A percentile compares a stretch with the other conserved stretches of the same genome.
Evolutionary conservation across 106 monocot genomes (phyloP).

Genomic region (Platanthera guangdongensis): DNA sequence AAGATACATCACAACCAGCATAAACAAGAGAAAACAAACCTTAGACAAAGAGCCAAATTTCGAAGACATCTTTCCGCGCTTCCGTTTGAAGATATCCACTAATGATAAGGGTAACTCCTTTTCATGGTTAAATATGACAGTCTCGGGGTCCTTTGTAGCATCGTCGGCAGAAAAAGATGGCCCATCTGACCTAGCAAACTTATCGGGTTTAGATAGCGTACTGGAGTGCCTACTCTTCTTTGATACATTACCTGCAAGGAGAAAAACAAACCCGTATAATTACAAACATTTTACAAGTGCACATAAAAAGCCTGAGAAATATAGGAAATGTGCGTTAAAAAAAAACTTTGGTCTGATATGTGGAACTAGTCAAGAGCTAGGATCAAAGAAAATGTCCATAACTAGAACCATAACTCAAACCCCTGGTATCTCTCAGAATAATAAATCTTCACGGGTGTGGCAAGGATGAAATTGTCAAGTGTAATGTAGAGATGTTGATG

Average conservation of each 20-base stretch:
- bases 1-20: not conserved
- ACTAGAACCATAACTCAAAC: not conserved
- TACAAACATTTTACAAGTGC: not conserved
- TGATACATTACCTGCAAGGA: conserved; percentile 22
- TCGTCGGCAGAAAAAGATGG: conserved; percentile 9
- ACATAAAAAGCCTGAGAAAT: not conserved
- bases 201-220: conserved; percentile 19
- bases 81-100: conserved; percentile 24
- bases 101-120: conserved; percentile 14
- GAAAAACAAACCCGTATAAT: not conserved
- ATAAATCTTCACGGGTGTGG: too few relatives aligned
- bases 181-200: conserved; percentile 18
- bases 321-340: not conserved
- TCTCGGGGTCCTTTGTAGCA: conserved; percentile 22
- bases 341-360: not conserved
- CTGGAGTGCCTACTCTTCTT: conserved; percentile 27
- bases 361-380: not conserved
- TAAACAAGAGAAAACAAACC: conserved; percentile 14
- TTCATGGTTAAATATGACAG: conserved; percentile 9
- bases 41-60: conserved; percentile 5
- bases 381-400: not conserved
- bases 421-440: too few relatives aligned
- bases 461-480: too few relatives aligned
- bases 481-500: too few relatives aligned
- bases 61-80: conserved; percentile 23